Base-by-base conservation (phyloP, 495 filamentous ascomycete species). In the Glonium stellatum region DNA sequence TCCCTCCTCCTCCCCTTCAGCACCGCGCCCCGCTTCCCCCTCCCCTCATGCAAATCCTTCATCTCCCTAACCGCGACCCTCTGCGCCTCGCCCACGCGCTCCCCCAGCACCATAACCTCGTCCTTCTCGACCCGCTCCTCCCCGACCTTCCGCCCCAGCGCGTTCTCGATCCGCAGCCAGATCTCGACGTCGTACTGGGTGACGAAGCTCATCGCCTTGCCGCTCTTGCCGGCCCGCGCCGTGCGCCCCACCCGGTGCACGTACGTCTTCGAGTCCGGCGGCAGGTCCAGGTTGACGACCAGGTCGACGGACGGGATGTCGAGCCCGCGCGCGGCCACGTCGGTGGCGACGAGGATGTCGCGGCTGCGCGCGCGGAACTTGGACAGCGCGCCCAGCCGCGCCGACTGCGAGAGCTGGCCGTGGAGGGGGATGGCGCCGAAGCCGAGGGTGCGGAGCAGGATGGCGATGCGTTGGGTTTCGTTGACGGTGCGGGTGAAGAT, bases 221-320 rank as follows among this genome's bases (percentile, higher is more conserved):
- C 92, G 23, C 82, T 84, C 67, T 89, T 89, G 13, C 92, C 92
- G 0, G 93, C 92, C 72, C 93, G 80, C 0, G 93, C 93, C 0
- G 93, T 98, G 60, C 93, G 86, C 6, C 93, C 93, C 1, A 97
- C 92, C 42, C 93, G 84, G 70, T 98, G 93, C 54, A 98, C 88
- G 67, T 97, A 98, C 0, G 90, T 96, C 72, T 96, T 93, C 67
- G 83, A 86, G 62, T 92, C 89, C 13, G 78, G 77, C 0, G 89
- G 88, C 8, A 96, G 75, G 68, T 97, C 92, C 60, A 83, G 88
- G 71, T 97, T 96, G 54, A 98, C 65, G 3, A 98, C 90, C 0
- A 90, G 73, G 61, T 96, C 92, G 3, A 98, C 93, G 48, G 83
- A 84, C 21, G 92, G 91, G 59, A 97, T 95, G 81, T 98, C 93